phyloP scores from a whole-genome alignment of 495 filamentous ascomycete genomes.

The Achaetomiella virescens region DNA sequence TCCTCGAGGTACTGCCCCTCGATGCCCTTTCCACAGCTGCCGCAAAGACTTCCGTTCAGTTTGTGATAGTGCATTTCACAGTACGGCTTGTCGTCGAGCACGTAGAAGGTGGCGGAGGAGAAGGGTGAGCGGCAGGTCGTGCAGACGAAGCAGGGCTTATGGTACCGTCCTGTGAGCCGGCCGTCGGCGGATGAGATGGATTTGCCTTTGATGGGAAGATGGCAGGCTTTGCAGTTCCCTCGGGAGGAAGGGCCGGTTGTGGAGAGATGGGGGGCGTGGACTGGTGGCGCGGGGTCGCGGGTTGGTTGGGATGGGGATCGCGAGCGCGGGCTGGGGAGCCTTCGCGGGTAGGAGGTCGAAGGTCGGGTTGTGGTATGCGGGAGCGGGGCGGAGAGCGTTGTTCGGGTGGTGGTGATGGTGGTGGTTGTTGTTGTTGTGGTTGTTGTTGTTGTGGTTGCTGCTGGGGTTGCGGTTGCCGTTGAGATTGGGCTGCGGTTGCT shows the following conservation, averaged over 20 bases:
- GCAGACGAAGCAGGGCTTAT: conserved; percentile 91
- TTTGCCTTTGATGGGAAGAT: conserved; percentile 73
- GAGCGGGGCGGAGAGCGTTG: neutral
- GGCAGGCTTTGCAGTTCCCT: conserved; percentile 79
- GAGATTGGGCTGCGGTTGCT: neutral
- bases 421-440: neutral
- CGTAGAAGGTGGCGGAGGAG: conserved; percentile 85
- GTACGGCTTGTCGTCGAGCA: conserved; percentile 77
- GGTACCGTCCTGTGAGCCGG: conserved; percentile 86
- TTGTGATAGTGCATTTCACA: conserved; percentile 92
- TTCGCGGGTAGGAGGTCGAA: neutral
- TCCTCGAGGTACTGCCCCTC: conserved; percentile 96
- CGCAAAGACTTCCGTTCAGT: conserved; percentile 79
- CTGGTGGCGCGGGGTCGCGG: conserved; percentile 1
- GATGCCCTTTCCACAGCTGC: conserved; percentile 73
- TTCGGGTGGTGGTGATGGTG: neutral
- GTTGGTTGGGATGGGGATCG: neutral
- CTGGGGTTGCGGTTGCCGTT: neutral
- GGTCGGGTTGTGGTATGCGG: neutral
- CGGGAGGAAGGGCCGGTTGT: conserved; percentile 39
- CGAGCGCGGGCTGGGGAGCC: neutral
- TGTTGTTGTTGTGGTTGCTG: neutral
- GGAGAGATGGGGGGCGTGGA: conserved; percentile 17
- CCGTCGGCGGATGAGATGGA: conserved; percentile 92
- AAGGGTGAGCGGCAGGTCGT: conserved; percentile 77